Base-by-base conservation (phyloP, 2,329 filamentous ascomycete genomes). In the Ramichloridium luteum region DNA sequence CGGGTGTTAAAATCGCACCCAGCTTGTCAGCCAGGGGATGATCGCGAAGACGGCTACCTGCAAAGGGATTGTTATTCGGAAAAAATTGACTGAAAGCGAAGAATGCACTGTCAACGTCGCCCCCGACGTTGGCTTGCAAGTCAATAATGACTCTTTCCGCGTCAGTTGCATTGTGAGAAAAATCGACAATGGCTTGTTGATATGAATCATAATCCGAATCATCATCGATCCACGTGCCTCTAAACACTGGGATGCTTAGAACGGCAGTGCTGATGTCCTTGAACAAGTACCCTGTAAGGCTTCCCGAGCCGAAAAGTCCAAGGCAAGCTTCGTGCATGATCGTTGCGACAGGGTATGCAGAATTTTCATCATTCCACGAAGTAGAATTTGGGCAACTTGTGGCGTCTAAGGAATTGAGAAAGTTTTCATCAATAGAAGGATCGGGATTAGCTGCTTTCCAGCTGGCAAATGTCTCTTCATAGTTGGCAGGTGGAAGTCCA, bases 191-290 rank as follows among this genome's bases (percentile, higher is more conserved):
- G 3, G 55, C 43, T 10, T 36, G 25, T 8, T 43, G 45, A 34
- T 59, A 59, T 3, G 44, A 46, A n/a, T 41, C 33, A 15, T 53
- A 42, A 3, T 41, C 48, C 4, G 45, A 43, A 2, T 35, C 45
- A 20, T 37, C 41, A 28, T 49, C 45, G 4, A 51, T n/a, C n/a
- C n/a, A n/a, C n/a, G n/a, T n/a, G n/a, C n/a, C n/a, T n/a, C n/a
- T 37, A 28, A 62, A 62, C 29, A 39, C 54, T 1, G 59, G 59
- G 18, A 62, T 55, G 28, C 56, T 60, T 6, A 64, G 43, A 1
- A 64, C 54, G 4, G 51, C 54, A 6, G 51, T 49, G 1, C 45
- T 42, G 5, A 45, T 42, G 14, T 44, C 40, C 12, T 30, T 16
- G 9, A 42, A 12, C 14, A 30, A 28, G 31, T 44, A 41, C 29